A percentile compares a stretch with the other conserved stretches of the same genome.
Conservation (phyloP, 2,329 filamentous ascomycete species). For the Sporothrix pseudoabietina region DNA sequence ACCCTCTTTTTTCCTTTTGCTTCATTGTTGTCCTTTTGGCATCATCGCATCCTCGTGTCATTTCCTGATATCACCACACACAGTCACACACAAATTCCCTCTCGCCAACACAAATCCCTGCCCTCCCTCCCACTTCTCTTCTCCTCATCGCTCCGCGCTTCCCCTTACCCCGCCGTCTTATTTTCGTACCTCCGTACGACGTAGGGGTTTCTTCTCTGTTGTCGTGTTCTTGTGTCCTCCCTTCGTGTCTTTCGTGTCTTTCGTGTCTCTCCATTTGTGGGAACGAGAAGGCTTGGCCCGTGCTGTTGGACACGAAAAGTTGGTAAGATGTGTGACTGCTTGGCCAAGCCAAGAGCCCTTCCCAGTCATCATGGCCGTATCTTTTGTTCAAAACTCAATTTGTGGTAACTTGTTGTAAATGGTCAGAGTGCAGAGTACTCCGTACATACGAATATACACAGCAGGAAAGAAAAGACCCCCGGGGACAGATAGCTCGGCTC, state of each 20-base stretch:
- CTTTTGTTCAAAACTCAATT: background rate
- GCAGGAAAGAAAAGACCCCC: background rate
- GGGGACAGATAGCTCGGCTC: background rate
- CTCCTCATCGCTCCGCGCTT: slow-evolving; percentile 13
- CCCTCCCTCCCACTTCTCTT: background rate
- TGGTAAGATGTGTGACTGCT: slow-evolving; percentile 12
- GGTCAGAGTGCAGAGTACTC: background rate
- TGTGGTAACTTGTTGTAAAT: background rate
- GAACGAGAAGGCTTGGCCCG: background rate
- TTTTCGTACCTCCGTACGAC: background rate
- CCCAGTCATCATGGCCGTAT: background rate
- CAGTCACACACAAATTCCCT: background rate
- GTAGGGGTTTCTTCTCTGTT: background rate
- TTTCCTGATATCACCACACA: slow-evolving; percentile 2
- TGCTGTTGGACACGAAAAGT: background rate
- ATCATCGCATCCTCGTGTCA: slow-evolving; percentile 6
- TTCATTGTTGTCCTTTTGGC: background rate
- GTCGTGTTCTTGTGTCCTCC: background rate
- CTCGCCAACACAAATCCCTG: background rate
- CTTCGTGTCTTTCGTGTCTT: slow-evolving; percentile 15
- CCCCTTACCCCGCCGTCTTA: slow-evolving; percentile 9
- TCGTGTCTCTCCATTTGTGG: background rate
- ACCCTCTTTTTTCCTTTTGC: background rate
- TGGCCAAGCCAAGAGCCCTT: background rate
- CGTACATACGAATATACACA: no score